Evolutionary conservation across 2,329 filamentous ascomycete genomes (phyloP).

Genomic region (Thelonectria blattea): DNA sequence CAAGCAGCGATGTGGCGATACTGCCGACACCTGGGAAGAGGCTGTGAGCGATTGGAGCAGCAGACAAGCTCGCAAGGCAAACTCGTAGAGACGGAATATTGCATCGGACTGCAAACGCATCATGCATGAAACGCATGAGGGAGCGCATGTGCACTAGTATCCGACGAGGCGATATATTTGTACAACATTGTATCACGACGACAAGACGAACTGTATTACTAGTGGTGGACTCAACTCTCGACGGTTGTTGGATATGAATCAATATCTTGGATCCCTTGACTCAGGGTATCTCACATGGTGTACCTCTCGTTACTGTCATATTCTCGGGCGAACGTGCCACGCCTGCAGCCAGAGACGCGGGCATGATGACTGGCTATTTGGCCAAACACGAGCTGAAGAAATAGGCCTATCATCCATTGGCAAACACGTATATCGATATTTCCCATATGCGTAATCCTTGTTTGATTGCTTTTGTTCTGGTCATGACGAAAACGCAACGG

Average conservation of each 20-base stretch:
- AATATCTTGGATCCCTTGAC: not conserved
- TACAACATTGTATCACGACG: slow-evolving; percentile 25
- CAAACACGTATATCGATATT: not conserved
- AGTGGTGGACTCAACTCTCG: slow-evolving; percentile 23
- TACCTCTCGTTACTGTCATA: no score
- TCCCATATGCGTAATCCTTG: not conserved
- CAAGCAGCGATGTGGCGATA: slow-evolving; percentile 72
- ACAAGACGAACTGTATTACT: slow-evolving; percentile 20
- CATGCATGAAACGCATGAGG: not conserved
- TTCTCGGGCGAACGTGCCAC: no score
- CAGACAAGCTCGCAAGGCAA: slow-evolving; percentile 31
- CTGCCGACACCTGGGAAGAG: slow-evolving; percentile 66
- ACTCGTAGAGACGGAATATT: slow-evolving; percentile 7
- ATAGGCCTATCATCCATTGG: not conserved
- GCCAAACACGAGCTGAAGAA: not conserved
- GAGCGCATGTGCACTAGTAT: not conserved
- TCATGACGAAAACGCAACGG: not conserved
- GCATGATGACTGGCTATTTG: no score
- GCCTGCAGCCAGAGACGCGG: no score
- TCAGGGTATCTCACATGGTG: no score
- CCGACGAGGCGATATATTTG: not conserved
- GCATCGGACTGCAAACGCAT: not conserved
- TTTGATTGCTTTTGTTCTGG: not conserved
- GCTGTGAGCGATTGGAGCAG: slow-evolving; percentile 68
- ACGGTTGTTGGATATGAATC: not conserved